Evolutionary conservation across 1,284 basidiomycete genomes (phyloP), one percentile per base, ranked within the genome.

Genomic region (Wallemia ichthyophaga): DNA sequence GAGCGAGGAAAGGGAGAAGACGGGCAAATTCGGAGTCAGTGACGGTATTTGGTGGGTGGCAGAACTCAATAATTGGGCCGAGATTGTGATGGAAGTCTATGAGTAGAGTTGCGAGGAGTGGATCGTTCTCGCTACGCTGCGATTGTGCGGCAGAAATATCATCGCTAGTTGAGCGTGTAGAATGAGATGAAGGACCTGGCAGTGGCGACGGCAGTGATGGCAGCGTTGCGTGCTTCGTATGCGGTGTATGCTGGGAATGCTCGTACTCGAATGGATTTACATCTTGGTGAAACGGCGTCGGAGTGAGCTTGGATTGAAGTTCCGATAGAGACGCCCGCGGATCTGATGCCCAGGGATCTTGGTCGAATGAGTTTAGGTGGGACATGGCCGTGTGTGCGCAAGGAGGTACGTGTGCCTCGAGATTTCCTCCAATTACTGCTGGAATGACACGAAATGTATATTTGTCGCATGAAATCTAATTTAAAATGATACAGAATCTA

Each of bases 1-100:
- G 76, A 0, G 92, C 94, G n/a, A 98, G 76, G 71, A 99, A 98
- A 0, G 92, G 92, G 21, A 99, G 73, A 53, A 88, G 80, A 66
- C 82, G 81, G 33, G 75, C 73, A 56, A 92, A 75, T 65, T 85
- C 83, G 62, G 85, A 82, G 66, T 92, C 81, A 28, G 83, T 77
- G 62, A 82, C 79, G 53, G 91, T 75, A 71, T 59, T 75, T 73
- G 68, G 63, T 2, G 75, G 74, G 63, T 72, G 71, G 3, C 71
- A 67, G 60, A 82, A 94, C 69, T 95, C 88, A 62, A 94, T 83
- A 58, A 79, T 81, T 11, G 89, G 89, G 0, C 89, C 89, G 59
- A 92, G 15, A 27, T 56, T 56, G n/a, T 56, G 55, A 27, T 56
- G 55, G 27, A 56, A 56, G 55, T 56, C 55, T 11, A 56, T 21